These are phyloP conservation scores for Eucalyptus victrix DNA, from an alignment of 345 rosid genomes.

Conservation along the genomic window DNA sequence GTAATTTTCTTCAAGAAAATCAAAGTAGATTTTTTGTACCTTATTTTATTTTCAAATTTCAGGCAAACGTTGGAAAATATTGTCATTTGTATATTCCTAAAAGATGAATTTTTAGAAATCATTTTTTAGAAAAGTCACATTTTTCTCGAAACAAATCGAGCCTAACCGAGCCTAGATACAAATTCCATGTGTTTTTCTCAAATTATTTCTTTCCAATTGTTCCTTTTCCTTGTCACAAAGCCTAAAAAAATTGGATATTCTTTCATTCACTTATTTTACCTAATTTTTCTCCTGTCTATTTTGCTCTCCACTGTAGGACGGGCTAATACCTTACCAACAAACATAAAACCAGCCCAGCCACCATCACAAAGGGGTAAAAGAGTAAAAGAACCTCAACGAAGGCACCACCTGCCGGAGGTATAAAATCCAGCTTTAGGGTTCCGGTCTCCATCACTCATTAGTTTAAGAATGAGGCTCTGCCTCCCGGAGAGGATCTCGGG, in stretches of 20 bases:
- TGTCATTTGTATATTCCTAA: too few relatives aligned
- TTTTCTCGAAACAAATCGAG: too few relatives aligned
- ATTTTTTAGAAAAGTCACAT: accelerated
- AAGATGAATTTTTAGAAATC: too few relatives aligned
- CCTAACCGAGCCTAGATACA: accelerated
- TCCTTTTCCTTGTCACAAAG: neutral
- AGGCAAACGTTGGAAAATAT: accelerated
- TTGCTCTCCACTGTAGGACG: neutral
- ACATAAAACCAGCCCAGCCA: neutral
- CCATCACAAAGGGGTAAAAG: neutral
- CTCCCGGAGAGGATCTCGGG: neutral
- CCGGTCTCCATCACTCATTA: neutral
- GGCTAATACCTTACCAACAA: neutral
- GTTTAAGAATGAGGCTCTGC: neutral
- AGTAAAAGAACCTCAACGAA: neutral
- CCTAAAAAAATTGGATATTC: neutral
- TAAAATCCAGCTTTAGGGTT: neutral
- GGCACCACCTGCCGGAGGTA: neutral
- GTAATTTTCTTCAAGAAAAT: too few relatives aligned
- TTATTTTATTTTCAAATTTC: too few relatives aligned
- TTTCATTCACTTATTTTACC: neutral
- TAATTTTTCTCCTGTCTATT: neutral
- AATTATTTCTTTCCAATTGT: neutral
- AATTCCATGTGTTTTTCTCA: neutral
- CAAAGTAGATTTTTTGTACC: accelerated